Evolutionary conservation across 1,284 basidiomycete species (phyloP), one percentile per base, ranked within the genome.

Genomic region (Ceratobasidium papillatum): DNA sequence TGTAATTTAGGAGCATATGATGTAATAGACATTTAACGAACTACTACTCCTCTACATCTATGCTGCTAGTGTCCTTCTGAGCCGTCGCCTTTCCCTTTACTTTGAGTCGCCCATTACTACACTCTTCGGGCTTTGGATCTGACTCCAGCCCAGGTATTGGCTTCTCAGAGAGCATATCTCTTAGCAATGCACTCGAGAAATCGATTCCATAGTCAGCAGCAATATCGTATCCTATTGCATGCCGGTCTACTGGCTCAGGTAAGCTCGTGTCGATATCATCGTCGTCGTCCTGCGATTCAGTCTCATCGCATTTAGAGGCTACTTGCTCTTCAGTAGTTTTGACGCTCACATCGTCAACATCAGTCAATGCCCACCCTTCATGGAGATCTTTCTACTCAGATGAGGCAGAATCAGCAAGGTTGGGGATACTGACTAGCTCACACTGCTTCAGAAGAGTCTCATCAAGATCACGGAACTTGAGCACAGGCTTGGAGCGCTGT

Each of bases 61-160:
- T 38, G 1, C 30, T 25, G 43, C 66, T 69, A 5, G 32, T 69
- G 43, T 69, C 66, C 47, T 58, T 69, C 22, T 69, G 45, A 34
- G 47, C 36, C 27, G 22, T 27, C 61, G 17, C n/a, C n/a, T n/a
- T n/a, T n/a, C n/a, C n/a, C n/a, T n/a, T 56, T 32, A 54, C 11
- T 34, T 14, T 14, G 4, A n/a, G 9, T 27, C 9, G 27, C 19
- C 19, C 45, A 47, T 47, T 7, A 17, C 45, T 47, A 19, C 3
- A 4, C 45, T 7, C 19, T 9, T n/a, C 19, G 43, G 17, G 4
- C 8, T 4, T 1, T 7, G 4, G 22, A 56, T 34, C n/a, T 56
- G 22, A 9, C 52, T 27, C 49, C 19, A 41, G 25, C 41, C 52
- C 32, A 27, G 32, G 2, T 4, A 45, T 69, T 22, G 38, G 27